Evolutionary conservation across 306 rosid species (phyloP).

Genomic region (Potentilla sterilis): DNA sequence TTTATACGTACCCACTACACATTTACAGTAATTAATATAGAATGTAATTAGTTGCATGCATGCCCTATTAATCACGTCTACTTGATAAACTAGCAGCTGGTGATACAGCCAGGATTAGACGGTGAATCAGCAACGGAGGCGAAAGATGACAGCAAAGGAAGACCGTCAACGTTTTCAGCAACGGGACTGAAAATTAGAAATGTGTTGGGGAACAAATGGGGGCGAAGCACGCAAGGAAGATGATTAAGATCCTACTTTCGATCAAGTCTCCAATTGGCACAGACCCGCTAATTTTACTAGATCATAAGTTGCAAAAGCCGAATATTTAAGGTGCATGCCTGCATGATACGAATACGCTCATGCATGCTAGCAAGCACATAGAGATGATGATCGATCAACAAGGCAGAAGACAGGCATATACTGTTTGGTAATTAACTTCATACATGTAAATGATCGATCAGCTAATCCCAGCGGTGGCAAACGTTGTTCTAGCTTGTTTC

Average conservation of each 20-base stretch:
- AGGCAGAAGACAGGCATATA: not conserved
- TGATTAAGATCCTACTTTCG: conserved; percentile 22
- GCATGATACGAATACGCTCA: no score
- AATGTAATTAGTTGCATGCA: not conserved
- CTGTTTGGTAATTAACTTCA: no score
- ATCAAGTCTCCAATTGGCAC: conserved; percentile 19
- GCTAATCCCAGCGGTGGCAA: no score
- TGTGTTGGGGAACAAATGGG: not conserved
- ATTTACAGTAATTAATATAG: not conserved
- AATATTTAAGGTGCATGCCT: not conserved
- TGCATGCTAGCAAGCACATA: not conserved
- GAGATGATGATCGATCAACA: no score
- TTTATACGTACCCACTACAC: not conserved
- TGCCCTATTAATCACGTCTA: not conserved
- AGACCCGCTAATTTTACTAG: not conserved
- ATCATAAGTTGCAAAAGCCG: not conserved
- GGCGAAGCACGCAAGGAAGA: not conserved
- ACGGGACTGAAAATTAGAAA: not conserved
- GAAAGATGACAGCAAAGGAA: not conserved
- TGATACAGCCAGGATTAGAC: not conserved
- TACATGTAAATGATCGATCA: no score
- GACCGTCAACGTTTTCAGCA: not conserved
- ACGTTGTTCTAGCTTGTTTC: no score
- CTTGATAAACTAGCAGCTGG: not conserved
- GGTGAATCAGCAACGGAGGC: not conserved